These are phyloP conservation scores for Oidium heveae DNA, from an alignment of 2,329 filamentous ascomycete genomes.

Conservation along the genomic window DNA sequence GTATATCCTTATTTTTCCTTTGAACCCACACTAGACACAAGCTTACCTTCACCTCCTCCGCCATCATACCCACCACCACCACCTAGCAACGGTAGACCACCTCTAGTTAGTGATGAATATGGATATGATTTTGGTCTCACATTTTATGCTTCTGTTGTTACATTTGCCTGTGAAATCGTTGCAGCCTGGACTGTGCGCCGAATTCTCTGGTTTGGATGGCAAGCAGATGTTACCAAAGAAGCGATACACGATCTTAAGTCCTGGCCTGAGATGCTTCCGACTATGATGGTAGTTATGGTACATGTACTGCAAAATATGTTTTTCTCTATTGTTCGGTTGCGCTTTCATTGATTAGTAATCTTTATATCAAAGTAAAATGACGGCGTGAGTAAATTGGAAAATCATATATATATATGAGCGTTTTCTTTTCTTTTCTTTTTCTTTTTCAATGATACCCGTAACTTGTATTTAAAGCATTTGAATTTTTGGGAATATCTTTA, in stretches of 20 bases:
- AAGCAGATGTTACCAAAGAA: slow-evolving; percentile 36
- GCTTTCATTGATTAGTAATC: slow-evolving; percentile 19
- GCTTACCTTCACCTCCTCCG: neutral
- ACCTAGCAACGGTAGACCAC: neutral
- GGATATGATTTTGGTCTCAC: slow-evolving; percentile 36
- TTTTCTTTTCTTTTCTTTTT: too few species aligned
- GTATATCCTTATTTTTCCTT: slow-evolving; percentile 48
- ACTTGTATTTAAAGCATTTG: too few species aligned
- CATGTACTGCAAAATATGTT: slow-evolving; percentile 50
- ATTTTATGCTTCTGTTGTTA: slow-evolving; percentile 35
- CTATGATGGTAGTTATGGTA: slow-evolving; percentile 37
- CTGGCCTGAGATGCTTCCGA: slow-evolving; percentile 42
- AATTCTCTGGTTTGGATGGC: slow-evolving; percentile 31
- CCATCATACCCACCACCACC: neutral
- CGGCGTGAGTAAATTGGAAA: too few species aligned
- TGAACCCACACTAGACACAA: slow-evolving; percentile 15
- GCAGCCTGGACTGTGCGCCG: slow-evolving; percentile 33
- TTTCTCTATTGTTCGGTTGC: slow-evolving; percentile 40
- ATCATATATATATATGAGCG: too few species aligned
- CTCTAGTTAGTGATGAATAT: slow-evolving; percentile 12
- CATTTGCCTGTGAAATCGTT: slow-evolving; percentile 40
- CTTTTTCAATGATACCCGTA: too few species aligned
- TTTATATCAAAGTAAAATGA: too few species aligned
- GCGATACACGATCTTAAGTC: slow-evolving; percentile 37
- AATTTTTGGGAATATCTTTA: too few species aligned